Conservation (phyloP, 1,139 yeast genomes). For the Petasospora fabianii region DNA sequence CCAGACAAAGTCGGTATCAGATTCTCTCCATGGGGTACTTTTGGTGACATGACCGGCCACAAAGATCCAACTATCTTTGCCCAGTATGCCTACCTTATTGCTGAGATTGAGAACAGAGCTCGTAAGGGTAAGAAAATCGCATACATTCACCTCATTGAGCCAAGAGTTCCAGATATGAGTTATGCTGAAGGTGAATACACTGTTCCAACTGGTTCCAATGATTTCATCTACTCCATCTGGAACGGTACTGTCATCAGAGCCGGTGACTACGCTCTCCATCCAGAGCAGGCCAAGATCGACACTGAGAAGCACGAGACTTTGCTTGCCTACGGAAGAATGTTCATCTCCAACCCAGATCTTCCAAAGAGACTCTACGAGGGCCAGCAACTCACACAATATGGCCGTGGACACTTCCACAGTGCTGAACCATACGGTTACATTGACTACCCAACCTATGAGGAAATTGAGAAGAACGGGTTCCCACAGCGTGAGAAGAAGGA, state of each 20-base stretch:
- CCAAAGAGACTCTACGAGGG: slow-evolving; percentile 43
- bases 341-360: slow-evolving; percentile 48
- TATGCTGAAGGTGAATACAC: slow-evolving; percentile 10
- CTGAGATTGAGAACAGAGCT: slow-evolving; percentile 30
- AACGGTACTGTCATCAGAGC: slow-evolving; percentile 38
- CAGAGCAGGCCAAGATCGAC: slow-evolving; percentile 23
- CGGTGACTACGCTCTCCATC: slow-evolving; percentile 34
- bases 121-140: slow-evolving; percentile 37
- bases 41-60: slow-evolving; percentile 11
- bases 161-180: slow-evolving; percentile 21
- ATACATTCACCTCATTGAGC: slow-evolving; percentile 48
- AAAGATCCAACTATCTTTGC: slow-evolving; percentile 27
- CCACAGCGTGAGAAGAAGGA: slow-evolving; percentile 6
- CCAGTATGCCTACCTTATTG: slow-evolving; percentile 30
- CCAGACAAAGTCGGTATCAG: slow-evolving; percentile 30
- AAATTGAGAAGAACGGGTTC: slow-evolving; percentile 8
- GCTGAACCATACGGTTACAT: slow-evolving; percentile 30
- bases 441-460: slow-evolving; percentile 26
- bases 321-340: slow-evolving; percentile 44
- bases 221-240: slow-evolving; percentile 33
- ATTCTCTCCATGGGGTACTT: slow-evolving; percentile 32
- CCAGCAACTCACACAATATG: slow-evolving; percentile 37
- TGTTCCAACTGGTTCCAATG: slow-evolving; percentile 19
- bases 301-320: slow-evolving; percentile 31
- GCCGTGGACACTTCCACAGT: slow-evolving; percentile 37